Conservation (phyloP, 257 asterid species). For the Gentiana dahurica region DNA sequence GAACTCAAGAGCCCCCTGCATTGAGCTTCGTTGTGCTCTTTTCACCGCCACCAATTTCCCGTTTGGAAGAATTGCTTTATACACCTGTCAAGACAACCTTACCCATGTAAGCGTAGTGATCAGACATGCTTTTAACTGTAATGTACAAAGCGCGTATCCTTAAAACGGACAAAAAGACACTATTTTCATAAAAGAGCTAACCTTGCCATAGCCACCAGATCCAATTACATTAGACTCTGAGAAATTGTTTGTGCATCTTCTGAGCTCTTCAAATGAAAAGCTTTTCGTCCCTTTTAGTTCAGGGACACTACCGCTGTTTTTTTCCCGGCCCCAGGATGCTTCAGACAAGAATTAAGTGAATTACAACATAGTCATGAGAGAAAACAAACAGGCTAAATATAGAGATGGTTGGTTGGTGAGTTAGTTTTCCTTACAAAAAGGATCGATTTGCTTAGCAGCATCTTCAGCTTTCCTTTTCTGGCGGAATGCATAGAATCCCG, state of each 20-base stretch:
- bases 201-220: slow-evolving; percentile 94
- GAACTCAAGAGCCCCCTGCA: slow-evolving; percentile 72
- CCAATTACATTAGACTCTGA: slow-evolving; percentile 54
- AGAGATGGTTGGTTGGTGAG: background rate
- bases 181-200: slow-evolving; percentile 5
- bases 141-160: no score
- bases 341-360: slow-evolving; percentile 17
- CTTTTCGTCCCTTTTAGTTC: slow-evolving; percentile 60
- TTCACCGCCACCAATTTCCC: slow-evolving; percentile 69
- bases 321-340: slow-evolving; percentile 65
- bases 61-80: slow-evolving; percentile 57
- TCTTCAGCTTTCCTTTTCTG: slow-evolving; percentile 64
- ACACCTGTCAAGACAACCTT: slow-evolving; percentile 34
- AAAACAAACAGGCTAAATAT: background rate
- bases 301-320: slow-evolving; percentile 73
- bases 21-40: slow-evolving; percentile 71
- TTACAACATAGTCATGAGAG: slow-evolving; percentile 4
- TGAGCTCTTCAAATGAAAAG: slow-evolving; percentile 72
- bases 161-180: no score
- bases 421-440: slow-evolving; percentile 50
- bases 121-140: no score
- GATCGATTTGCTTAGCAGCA: slow-evolving; percentile 58
- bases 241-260: slow-evolving; percentile 65
- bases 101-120: no score
- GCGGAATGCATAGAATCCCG: slow-evolving; percentile 63